A percentile compares a stretch with the other conserved stretches of the same genome.
Conservation (phyloP, 352 stramenopile genomes). For the Phytophthora citrophthora region DNA sequence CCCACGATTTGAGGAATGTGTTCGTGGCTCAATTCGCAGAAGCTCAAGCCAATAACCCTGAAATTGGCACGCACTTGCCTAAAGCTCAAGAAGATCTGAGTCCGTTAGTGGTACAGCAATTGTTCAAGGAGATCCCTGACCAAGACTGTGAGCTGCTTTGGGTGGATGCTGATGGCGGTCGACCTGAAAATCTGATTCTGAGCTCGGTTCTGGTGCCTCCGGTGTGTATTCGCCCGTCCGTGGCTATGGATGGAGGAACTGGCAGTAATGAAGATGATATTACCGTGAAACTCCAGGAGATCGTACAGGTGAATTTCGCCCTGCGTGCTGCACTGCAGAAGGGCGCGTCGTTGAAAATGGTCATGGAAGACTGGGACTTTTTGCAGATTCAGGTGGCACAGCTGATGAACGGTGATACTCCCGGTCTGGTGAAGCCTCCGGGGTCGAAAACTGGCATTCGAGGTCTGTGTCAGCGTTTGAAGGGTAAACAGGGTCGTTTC, state of each 20-base stretch:
- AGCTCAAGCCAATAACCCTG: constrained; percentile 79
- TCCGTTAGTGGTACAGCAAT: constrained; percentile 90
- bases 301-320: constrained; percentile 98
- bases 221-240: constrained; percentile 98
- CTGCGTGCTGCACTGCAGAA: constrained; percentile 94
- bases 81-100: constrained; percentile 93
- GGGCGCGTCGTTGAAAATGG: constrained; percentile 97
- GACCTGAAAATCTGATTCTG: constrained; percentile 98
- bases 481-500: constrained; percentile 98
- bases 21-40: constrained; percentile 87
- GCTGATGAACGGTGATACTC: constrained; percentile 99
- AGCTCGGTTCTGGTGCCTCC: constrained; percentile 98
- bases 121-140: constrained; percentile 97
- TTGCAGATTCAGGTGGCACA: constrained; percentile 97
- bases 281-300: constrained; percentile 99
- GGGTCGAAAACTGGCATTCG: constrained; percentile 95
- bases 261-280: constrained; percentile 99
- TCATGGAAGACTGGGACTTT: constrained; percentile 99
- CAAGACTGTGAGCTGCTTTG: constrained; percentile 98
- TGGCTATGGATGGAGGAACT: constrained; percentile 96
- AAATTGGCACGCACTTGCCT: constrained; percentile 83
- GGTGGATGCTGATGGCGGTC: constrained; percentile 93
- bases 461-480: constrained; percentile 97
- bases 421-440: constrained; percentile 95
- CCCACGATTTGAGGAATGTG: constrained; percentile 84